Evolutionary conservation across 1,284 basidiomycete genomes (phyloP), one percentile per base, ranked within the genome.

Genomic region (Pseudozyma thailandica): DNA sequence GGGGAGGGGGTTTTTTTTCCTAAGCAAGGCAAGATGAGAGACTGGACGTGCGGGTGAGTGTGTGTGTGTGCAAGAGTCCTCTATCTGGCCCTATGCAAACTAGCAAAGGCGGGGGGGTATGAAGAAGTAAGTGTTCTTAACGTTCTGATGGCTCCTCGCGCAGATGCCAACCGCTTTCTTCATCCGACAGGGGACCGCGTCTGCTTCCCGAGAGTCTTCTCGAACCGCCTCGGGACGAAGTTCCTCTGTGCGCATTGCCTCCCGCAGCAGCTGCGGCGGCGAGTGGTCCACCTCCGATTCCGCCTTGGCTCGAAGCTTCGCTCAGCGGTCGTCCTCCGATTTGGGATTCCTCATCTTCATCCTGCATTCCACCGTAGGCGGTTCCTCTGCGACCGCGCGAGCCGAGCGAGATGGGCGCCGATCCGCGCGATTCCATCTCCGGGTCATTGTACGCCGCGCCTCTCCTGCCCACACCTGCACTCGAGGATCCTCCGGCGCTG

Each of bases 381-480:
- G 51, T 47, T 16, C 77, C 77, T 33, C 77, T 65, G 6, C 77
- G 54, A 20, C 77, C 77, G 5, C 77, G 52, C 8, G 58, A 51
- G 15, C 75, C 75, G 7, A 79, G 54, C 48, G 71, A 74, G 9
- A 69, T 38, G 16, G 76, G 76, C 2, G 68, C 58, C 2, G 61
- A 64, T 1, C 52, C 56, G 6, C 59, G 26, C 8, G 63, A 64
- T 25, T 70, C 58, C 51, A 63, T 71, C 16, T 74, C 75, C 4
- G 65, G 65, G n/a, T 79, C 77, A 18, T 47, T 61, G 57, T 81
- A 79, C 4, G 59, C 72, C 0, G 56, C 59, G 3, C 79, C 79
- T n/a, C 78, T 63, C 37, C 79, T 69, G 30, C 62, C 64, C 3
- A 42, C 61, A 20, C 21, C 48, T 3, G 30, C 9, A 25, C 49